Evolutionary conservation across 768 basidiomycete species (phyloP).

Genomic region (Serendipita indica): DNA sequence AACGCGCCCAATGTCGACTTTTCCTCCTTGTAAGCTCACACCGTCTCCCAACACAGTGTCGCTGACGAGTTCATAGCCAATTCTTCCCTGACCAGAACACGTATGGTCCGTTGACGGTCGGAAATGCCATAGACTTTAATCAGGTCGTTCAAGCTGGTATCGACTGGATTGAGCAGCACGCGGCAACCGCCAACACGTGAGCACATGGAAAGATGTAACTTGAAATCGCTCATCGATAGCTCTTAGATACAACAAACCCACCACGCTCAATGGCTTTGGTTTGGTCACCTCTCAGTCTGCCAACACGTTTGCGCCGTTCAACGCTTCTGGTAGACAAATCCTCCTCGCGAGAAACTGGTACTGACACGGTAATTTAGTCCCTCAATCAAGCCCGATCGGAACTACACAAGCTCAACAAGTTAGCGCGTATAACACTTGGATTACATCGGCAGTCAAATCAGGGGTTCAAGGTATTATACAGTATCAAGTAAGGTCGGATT

Average conservation of each 20-base stretch:
- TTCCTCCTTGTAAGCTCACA: constrained; percentile 27
- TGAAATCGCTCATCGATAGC: not conserved
- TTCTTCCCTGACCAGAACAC: constrained; percentile 54
- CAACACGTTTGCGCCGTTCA: constrained; percentile 46
- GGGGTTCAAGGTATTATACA: constrained; percentile 17
- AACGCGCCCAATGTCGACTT: constrained; percentile 44
- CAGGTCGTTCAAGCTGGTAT: constrained; percentile 36
- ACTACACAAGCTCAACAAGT: constrained; percentile 40
- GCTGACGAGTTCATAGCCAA: constrained; percentile 22
- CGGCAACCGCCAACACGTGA: constrained; percentile 31
- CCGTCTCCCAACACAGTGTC: not conserved
- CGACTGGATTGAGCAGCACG: constrained; percentile 42
- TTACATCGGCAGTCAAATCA: constrained; percentile 25
- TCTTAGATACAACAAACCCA: constrained; percentile 40
- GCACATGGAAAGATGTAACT: constrained; percentile 10
- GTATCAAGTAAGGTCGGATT: constrained; percentile 15
- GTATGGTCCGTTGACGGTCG: constrained; percentile 33
- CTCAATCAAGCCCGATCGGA: constrained; percentile 24
- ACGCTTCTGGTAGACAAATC: constrained; percentile 23
- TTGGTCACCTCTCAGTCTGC: constrained; percentile 43
- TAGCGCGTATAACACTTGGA: constrained; percentile 40
- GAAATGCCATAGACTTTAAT: constrained; percentile 36
- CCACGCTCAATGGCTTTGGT: constrained; percentile 41
- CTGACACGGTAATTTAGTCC: constrained; percentile 12
- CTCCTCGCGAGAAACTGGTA: constrained; percentile 9